A percentile compares a stretch with the other conserved stretches of the same genome.
Evolutionary conservation across 257 asterid genomes (phyloP).

Genomic region (Solanum sitiens): DNA sequence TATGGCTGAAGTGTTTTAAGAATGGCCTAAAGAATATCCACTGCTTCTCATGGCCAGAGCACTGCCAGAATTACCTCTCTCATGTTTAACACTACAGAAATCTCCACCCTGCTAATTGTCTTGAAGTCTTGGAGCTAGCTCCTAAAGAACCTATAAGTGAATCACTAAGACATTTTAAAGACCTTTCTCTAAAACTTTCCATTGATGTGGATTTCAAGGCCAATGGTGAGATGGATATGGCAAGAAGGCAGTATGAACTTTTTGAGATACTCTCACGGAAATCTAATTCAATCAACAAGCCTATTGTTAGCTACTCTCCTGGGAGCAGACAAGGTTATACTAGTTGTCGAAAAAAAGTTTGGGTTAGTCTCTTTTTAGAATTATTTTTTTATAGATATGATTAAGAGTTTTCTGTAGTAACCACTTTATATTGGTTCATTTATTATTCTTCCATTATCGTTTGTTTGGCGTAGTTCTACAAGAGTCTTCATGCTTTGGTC

Average conservation of each 20-base stretch:
- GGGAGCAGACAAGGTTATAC: constrained; percentile 13
- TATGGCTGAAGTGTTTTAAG: constrained; percentile 46
- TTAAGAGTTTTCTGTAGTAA: too few relatives aligned
- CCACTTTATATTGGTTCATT: too few relatives aligned
- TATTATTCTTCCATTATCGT: too few relatives aligned
- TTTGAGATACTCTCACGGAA: constrained; percentile 29
- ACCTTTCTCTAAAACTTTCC: constrained; percentile 41
- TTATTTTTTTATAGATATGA: too few relatives aligned
- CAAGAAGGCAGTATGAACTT: constrained; percentile 32
- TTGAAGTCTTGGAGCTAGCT: constrained; percentile 23
- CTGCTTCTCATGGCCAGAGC: constrained; percentile 58
- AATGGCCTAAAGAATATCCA: constrained; percentile 50
- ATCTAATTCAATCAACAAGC: constrained; percentile 18
- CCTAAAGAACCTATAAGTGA: constrained; percentile 56
- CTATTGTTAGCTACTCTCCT: constrained; percentile 24
- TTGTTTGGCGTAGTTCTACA: too few relatives aligned
- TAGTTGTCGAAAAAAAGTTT: too few relatives aligned
- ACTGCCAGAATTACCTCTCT: constrained; percentile 48
- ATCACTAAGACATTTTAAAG: constrained; percentile 42
- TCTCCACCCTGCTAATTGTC: constrained; percentile 31
- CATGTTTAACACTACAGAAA: constrained; percentile 36
- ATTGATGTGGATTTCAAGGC: constrained; percentile 36
- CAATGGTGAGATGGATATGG: constrained; percentile 29
- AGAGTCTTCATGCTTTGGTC: too few relatives aligned
- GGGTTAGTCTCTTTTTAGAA: too few relatives aligned